Evolutionary conservation across 2,329 filamentous ascomycete species (phyloP), one percentile per base, ranked within the genome.

Genomic region (Sphaerulina musiva): DNA sequence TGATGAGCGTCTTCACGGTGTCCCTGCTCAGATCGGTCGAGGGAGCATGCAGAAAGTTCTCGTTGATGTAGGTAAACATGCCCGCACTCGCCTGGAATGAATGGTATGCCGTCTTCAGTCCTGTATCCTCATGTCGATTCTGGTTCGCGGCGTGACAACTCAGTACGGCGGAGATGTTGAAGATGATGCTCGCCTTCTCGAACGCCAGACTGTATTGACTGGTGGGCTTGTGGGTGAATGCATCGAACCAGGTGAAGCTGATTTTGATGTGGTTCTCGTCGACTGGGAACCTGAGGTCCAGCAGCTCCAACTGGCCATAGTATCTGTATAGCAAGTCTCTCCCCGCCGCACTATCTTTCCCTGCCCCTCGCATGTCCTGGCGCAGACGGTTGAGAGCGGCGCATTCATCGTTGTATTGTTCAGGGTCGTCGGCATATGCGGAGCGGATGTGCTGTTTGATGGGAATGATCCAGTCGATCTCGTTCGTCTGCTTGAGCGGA

Each of bases 51-150:
- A 98, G 77, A 70, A 98, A 98, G 74, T 98, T 98, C 74, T 98
- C 93, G 73, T 98, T 98, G 76, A 98, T 98, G 68, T 98, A 98
- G 50, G 92, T 97, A 72, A 97, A 98, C 93, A 98, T 98, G 75
- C 93, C 93, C 8, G 93, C 93, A 6, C 92, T 91, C 40, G 93
- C 93, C 72, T 98, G 93, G 75, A 97, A 97, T 17, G 91, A 96
- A 72, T 98, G 92, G 70, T 97, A 98, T 14, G 93, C 89, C 11
- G 90, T 92, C 75, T 98, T 98, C 69, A 97, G 81, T 34, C 92
- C 92, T 5, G 87, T 81, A 68, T 98, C 93, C 69, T 97, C 91
- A 60, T 87, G 87, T 47, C 93, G 84, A 63, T 93, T 91, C 73
- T 98, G 95, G 68, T 88, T 81, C 42, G 92, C 90, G 57, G 92